Evolutionary conservation across 305 asterid species (phyloP).

Genomic region (Fraxinus paxiana): DNA sequence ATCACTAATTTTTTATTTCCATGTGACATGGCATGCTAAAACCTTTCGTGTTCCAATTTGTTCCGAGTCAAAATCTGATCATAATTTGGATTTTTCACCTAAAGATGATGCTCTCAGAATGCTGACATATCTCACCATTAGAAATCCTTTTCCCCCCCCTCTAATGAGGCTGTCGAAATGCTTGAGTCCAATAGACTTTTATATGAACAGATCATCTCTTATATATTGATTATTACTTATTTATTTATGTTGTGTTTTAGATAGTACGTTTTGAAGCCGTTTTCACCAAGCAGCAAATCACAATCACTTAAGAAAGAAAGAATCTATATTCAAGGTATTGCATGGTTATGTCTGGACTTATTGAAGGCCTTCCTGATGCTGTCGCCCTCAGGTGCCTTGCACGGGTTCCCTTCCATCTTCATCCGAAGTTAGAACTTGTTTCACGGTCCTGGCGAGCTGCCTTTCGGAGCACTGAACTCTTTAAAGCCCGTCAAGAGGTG

Average conservation of each 20-base stretch:
- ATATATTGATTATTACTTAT: conserved; percentile 9
- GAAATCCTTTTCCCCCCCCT: background rate
- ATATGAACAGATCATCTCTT: background rate
- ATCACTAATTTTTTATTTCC: background rate
- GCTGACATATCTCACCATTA: background rate
- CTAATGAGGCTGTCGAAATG: background rate
- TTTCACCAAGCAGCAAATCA: conserved; percentile 23
- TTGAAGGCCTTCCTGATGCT: conserved; percentile 98
- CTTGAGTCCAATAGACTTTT: background rate
- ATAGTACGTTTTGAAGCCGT: conserved; percentile 20
- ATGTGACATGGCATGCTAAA: background rate
- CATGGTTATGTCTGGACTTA: conserved; percentile 72
- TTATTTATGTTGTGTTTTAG: conserved; percentile 24
- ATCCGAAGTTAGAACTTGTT: conserved; percentile 73
- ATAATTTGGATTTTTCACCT: background rate
- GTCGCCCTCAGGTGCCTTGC: conserved; percentile 91
- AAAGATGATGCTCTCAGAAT: background rate
- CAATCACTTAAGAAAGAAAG: background rate
- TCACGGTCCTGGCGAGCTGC: conserved; percentile 87
- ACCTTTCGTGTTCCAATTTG: background rate
- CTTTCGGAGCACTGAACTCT: conserved; percentile 66
- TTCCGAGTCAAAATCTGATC: background rate
- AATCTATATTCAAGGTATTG: conserved; percentile 25
- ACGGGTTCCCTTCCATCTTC: conserved; percentile 79
- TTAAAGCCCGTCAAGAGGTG: conserved; percentile 81